phyloP scores from a whole-genome alignment of 768 basidiomycete genomes.

The Suillus luteus region DNA sequence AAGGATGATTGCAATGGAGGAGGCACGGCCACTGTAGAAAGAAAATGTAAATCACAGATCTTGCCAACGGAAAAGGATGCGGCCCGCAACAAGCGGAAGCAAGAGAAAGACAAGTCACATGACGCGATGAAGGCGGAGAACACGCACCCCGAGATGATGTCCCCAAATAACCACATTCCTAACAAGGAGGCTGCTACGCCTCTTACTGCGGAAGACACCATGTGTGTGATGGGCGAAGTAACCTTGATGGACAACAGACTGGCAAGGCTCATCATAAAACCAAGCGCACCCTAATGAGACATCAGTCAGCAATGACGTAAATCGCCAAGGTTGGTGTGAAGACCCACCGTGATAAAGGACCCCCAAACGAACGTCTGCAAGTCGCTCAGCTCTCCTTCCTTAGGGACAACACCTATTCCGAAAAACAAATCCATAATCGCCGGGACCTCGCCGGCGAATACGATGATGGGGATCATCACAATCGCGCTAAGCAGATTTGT shows the following conservation, averaged over 20 bases:
- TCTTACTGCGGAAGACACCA: conserved; percentile 94
- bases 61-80: background rate
- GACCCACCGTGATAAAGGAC: conserved; percentile 72
- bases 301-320: conserved; percentile 11
- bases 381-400: conserved; percentile 45
- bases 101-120: conserved; percentile 6
- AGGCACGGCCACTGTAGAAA: conserved; percentile 66
- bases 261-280: conserved; percentile 94
- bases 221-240: conserved; percentile 96
- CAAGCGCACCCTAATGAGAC: conserved; percentile 68
- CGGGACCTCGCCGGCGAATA: conserved; percentile 75
- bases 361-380: conserved; percentile 75
- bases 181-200: conserved; percentile 91
- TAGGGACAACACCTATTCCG: conserved; percentile 39
- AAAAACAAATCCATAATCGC: conserved; percentile 64
- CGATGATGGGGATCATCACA: conserved; percentile 68
- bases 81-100: background rate
- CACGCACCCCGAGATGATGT: conserved; percentile 76
- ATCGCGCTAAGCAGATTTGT: conserved; percentile 81
- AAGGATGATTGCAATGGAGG: conserved; percentile 82
- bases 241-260: conserved; percentile 94
- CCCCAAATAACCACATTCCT: conserved; percentile 78
- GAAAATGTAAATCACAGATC: conserved; percentile 2
- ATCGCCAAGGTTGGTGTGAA: background rate
- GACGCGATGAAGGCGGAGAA: background rate